Base-by-base conservation (phyloP, 2,329 filamentous ascomycete genomes). In the Arthrobotrys pseudoclavata region DNA sequence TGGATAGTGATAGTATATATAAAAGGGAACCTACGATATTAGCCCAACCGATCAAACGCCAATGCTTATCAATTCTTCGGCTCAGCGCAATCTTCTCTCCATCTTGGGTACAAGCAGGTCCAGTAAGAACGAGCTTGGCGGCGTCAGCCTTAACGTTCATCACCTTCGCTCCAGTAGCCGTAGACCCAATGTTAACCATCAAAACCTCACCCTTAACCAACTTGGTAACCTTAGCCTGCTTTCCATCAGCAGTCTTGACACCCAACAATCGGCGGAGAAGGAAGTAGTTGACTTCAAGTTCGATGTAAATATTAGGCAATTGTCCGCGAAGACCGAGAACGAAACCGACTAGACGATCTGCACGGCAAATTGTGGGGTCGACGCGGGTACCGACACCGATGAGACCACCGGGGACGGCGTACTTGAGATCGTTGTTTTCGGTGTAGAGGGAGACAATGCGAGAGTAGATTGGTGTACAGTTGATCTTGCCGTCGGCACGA, bases 241-340 rank as follows among this genome's bases (percentile, higher is more conserved):
- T 99, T 84, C 96, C 96, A 82, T 99, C 96, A 79, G 95, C 94
- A 55, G 96, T 97, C 87, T 96, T 94, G 82, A 99, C 96, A 90
- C 96, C 96, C 71, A 99, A 89, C 79, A 99, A 88, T 82, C 96
- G 90, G 82, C 95, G 92, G 79, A 99, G 91, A 79, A 99, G 89
- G 89, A 98, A 99, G 88, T 98, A 99, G 89, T 98, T 98, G 85
- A 97, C 94, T 86, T 99, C 96, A 79, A 99, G 91, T 86, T 99
- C 96, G 81, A 91, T 96, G 88, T 98, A 99, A 84, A 99, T 98
- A 83, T 96, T 93, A 61, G 96, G 96, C 24, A 99, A 90, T 82
- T 91, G 90, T 81, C 96, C 96, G 86, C 94, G 94, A 82, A 97
- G 91, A 84, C 96, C 96, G 77, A 99, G 90, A 64, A 99, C 96